Evolutionary conservation across 108 stramenopile genomes (phyloP).

Genomic region (Nitzschia sp.): DNA sequence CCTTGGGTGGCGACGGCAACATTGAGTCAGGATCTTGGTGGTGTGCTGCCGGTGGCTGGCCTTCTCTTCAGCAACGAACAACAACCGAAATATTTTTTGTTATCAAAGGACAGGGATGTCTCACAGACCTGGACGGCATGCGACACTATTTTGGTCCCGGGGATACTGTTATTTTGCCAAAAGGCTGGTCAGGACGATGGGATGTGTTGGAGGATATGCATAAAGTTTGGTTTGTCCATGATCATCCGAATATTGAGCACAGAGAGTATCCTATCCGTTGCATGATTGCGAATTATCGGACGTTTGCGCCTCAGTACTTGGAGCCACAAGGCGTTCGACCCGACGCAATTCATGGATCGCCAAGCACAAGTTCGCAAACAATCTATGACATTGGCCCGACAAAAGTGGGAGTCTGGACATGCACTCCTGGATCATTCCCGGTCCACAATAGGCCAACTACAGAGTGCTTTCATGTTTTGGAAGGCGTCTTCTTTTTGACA

Average conservation of each 20-base stretch:
- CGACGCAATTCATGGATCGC: slow-evolving; percentile 33
- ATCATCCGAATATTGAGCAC: slow-evolving; percentile 47
- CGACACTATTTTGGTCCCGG: slow-evolving; percentile 70
- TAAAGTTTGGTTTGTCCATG: slow-evolving; percentile 75
- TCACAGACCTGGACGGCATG: slow-evolving; percentile 59
- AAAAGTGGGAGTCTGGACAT: slow-evolving; percentile 56
- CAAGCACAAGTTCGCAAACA: slow-evolving; percentile 35
- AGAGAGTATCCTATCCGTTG: slow-evolving; percentile 46
- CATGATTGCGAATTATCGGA: slow-evolving; percentile 44
- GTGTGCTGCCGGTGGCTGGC: slow-evolving; percentile 74
- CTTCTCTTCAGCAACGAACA: slow-evolving; percentile 43
- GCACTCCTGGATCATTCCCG: slow-evolving; percentile 44
- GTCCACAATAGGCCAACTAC: slow-evolving; percentile 19
- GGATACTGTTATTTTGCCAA: slow-evolving; percentile 75
- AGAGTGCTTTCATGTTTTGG: slow-evolving; percentile 52
- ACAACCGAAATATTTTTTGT: slow-evolving; percentile 73
- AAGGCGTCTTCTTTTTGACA: slow-evolving; percentile 54
- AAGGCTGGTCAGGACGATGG: slow-evolving; percentile 72
- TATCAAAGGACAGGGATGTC: slow-evolving; percentile 55
- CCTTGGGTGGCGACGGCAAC: slow-evolving; percentile 36
- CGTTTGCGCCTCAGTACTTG: slow-evolving; percentile 34
- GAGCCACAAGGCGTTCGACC: slow-evolving; percentile 4
- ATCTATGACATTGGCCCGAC: slow-evolving; percentile 62
- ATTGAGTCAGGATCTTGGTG: slow-evolving; percentile 61
- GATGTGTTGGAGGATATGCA: slow-evolving; percentile 64